Conservation (phyloP, 2,329 filamentous ascomycete genomes). For the Talaromyces rugulosus region DNA sequence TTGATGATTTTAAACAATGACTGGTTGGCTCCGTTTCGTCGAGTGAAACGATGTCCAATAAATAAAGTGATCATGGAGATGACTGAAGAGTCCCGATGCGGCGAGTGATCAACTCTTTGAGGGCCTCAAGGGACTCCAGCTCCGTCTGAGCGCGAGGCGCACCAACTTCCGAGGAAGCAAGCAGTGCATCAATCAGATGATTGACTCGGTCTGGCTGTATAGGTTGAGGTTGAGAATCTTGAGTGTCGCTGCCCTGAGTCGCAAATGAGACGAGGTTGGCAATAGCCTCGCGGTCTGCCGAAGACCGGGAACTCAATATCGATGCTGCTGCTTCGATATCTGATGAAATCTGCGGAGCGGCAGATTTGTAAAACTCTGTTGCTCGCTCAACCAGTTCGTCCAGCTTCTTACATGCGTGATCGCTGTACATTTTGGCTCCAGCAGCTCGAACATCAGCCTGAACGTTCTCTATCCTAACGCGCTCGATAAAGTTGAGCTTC, state of each 20-base stretch:
- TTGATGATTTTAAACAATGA: background rate
- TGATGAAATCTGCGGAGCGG: slow-evolving; percentile 14
- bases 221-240: background rate
- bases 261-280: slow-evolving; percentile 29
- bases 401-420: slow-evolving; percentile 22
- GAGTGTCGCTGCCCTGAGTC: slow-evolving; percentile 13
- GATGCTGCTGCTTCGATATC: slow-evolving; percentile 16
- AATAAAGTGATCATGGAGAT: background rate
- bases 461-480: slow-evolving; percentile 45
- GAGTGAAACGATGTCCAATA: background rate
- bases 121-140: slow-evolving; percentile 25
- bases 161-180: slow-evolving; percentile 22
- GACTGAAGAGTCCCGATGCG: slow-evolving; percentile 22
- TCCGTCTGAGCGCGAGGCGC: slow-evolving; percentile 25
- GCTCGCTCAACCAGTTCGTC: slow-evolving; percentile 23
- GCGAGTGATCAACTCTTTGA: slow-evolving; percentile 28
- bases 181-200: slow-evolving; percentile 29
- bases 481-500: slow-evolving; percentile 67
- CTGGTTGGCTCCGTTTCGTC: background rate
- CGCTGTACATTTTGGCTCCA: slow-evolving; percentile 18
- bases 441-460: slow-evolving; percentile 18
- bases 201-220: slow-evolving; percentile 19
- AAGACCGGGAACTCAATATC: slow-evolving; percentile 23
- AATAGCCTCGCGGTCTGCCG: slow-evolving; percentile 29
- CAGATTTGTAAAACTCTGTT: slow-evolving; percentile 20